Percentiles rank a stretch among this genome's conserved stretches.
Conservation (phyloP, 176 grass and related monocot species). For the Musa acuminata region DNA sequence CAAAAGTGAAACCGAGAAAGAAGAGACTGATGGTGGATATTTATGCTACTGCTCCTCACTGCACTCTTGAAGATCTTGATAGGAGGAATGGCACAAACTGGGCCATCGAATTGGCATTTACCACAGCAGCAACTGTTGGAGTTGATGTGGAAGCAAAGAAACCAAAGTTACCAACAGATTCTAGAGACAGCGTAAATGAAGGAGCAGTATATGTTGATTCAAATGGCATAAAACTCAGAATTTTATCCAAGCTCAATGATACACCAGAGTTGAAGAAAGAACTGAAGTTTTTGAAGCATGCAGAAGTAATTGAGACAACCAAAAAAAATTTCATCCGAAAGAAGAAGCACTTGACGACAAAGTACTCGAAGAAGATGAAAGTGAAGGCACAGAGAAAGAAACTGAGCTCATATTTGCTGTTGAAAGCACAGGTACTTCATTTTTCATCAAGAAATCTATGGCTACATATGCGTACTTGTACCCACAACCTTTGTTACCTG, state of each 20-base stretch:
- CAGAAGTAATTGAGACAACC: not conserved
- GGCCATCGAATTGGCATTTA: slow-evolving; percentile 13
- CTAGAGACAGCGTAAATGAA: not conserved
- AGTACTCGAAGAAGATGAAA: slow-evolving; percentile 1
- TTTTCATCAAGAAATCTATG: not conserved
- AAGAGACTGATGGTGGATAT: slow-evolving; percentile 21
- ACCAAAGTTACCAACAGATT: slow-evolving; percentile 5
- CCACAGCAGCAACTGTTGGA: not conserved
- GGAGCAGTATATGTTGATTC: slow-evolving; percentile 29
- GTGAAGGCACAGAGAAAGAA: slow-evolving; percentile 8
- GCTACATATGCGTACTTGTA: not conserved
- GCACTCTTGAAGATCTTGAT: slow-evolving; percentile 28
- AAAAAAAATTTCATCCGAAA: slow-evolving; percentile 1
- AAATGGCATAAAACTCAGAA: slow-evolving; percentile 29
- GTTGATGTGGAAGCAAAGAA: not conserved
- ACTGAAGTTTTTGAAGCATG: not conserved
- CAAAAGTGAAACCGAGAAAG: slow-evolving; percentile 27
- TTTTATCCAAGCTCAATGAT: slow-evolving; percentile 29
- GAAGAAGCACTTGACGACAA: slow-evolving; percentile 2
- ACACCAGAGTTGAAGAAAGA: not conserved
- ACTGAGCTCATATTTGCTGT: slow-evolving; percentile 1
- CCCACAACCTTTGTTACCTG: not conserved
- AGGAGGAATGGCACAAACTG: slow-evolving; percentile 31
- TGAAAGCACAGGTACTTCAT: slow-evolving; percentile 8
- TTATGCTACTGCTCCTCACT: slow-evolving; percentile 14